These are phyloP conservation scores for Mycena polygramma DNA, from an alignment of 768 basidiomycete genomes.

Conservation along the genomic window DNA sequence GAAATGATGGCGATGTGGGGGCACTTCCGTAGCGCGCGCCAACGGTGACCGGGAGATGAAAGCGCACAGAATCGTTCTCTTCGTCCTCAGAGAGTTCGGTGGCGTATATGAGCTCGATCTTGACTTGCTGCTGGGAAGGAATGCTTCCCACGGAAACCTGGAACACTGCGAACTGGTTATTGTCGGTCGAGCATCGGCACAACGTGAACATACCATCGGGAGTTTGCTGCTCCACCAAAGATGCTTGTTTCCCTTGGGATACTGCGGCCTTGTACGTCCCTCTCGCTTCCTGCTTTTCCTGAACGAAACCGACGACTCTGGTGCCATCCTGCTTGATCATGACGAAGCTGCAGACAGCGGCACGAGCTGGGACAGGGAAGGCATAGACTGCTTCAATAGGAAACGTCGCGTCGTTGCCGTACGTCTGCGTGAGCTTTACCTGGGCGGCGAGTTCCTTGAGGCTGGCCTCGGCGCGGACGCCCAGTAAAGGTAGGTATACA, in stretches of 20 bases:
- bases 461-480: constrained; percentile 23
- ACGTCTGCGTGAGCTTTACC: constrained; percentile 36
- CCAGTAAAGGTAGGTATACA: constrained; percentile 21
- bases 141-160: constrained; percentile 33
- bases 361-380: constrained; percentile 35
- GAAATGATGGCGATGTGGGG: too few species aligned
- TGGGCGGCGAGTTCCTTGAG: constrained; percentile 37
- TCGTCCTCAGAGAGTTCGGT: constrained; percentile 31
- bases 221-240: constrained; percentile 23
- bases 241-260: constrained; percentile 23
- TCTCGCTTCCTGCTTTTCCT: constrained; percentile 25
- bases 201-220: constrained; percentile 10
- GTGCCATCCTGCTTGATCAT: constrained; percentile 33
- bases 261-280: constrained; percentile 25
- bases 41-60: constrained; percentile 28
- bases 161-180: constrained; percentile 30
- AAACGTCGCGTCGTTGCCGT: constrained; percentile 28
- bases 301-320: constrained; percentile 14
- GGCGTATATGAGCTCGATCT: constrained; percentile 34
- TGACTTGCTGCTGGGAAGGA: constrained; percentile 20
- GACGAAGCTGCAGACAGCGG: constrained; percentile 9
- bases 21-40: constrained; percentile 34
- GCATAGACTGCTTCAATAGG: constrained; percentile 34
- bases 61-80: constrained; percentile 24
- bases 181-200: not conserved